Evolutionary conservation across 2,329 filamentous ascomycete genomes (phyloP), one percentile per base, ranked within the genome.

Genomic region (Penicillium sp.): DNA sequence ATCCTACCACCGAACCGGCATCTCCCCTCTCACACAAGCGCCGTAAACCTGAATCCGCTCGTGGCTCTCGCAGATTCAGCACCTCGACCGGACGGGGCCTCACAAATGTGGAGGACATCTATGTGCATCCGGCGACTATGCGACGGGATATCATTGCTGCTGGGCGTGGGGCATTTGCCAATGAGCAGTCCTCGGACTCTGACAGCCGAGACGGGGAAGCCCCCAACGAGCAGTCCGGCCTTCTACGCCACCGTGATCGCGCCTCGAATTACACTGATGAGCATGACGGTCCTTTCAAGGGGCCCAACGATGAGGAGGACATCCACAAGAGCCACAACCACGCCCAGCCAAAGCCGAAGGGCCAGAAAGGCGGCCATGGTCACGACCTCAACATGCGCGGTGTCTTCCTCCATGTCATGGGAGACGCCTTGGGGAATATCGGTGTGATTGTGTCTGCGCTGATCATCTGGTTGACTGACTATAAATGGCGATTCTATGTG

Each of bases 91-190:
- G 74, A 24, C 73, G 77, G 42, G 69, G 71, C 36, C 76, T 77
- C 49, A 72, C 74, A 11, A 76, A 70, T 27, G 79, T 89, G 45
- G 85, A 84, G 22, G 78, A 82, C 44, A 79, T 94, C 56, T 87
- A 85, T 64, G 87, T 95, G 42, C 87, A 96, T 64, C 93, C 93
- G 2, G 86, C 89, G 20, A 91, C 85, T 53, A 89, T 97, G 74
- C 79, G 93, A 55, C 87, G 95, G 66, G 89, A 91, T 46, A 95
- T 98, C 58, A 94, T 97, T 55, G 84, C 85, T 29, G 88, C 87
- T n/a, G 85, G 83, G 49, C 79, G 81, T 20, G 84, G 81, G 48
- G 78, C 79, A 41, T 74, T 82, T 37, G 81, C 80, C 31, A 73
- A 76, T 3, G 77, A 74, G 4, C 68, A 74, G 14, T 73, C 55